Evolutionary conservation across 2,329 filamentous ascomycete genomes (phyloP).

Genomic region (Colletotrichum costaricense): DNA sequence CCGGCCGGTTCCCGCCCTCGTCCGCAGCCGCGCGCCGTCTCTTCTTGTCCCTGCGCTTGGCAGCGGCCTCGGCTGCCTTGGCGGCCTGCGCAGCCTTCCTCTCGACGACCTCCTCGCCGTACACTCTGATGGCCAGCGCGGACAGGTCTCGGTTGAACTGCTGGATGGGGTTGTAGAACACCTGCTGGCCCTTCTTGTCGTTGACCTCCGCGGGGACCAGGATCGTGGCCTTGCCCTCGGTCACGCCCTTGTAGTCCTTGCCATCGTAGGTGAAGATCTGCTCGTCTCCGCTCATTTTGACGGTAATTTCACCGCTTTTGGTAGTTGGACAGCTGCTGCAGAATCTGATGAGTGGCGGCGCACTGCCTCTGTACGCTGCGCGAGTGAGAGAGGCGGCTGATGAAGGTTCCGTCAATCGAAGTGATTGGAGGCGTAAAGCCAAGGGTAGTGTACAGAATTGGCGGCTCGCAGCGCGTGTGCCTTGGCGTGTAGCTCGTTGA

Average conservation of each 20-base stretch:
- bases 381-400: background rate
- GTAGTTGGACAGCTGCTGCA: slow-evolving; percentile 4
- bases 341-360: slow-evolving; percentile 11
- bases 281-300: slow-evolving; percentile 43
- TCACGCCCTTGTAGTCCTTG: slow-evolving; percentile 62
- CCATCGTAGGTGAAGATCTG: slow-evolving; percentile 54
- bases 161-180: slow-evolving; percentile 99
- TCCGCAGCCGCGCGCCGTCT: slow-evolving; percentile 58
- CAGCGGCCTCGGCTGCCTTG: slow-evolving; percentile 47
- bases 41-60: slow-evolving; percentile 47
- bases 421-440: background rate
- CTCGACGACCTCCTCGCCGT: slow-evolving; percentile 74
- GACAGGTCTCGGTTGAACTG: slow-evolving; percentile 98
- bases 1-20: slow-evolving; percentile 54
- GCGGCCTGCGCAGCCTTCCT: slow-evolving; percentile 54
- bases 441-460: background rate
- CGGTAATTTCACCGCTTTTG: slow-evolving; percentile 12
- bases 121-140: slow-evolving; percentile 90
- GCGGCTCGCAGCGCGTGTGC: slow-evolving; percentile 23
- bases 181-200: slow-evolving; percentile 68
- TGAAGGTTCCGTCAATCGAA: background rate
- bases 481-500: slow-evolving; percentile 15
- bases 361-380: background rate
- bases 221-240: slow-evolving; percentile 68
- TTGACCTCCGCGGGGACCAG: slow-evolving; percentile 59